Conservation (phyloP, 257 asterid genomes). For the Plantago elongata region DNA sequence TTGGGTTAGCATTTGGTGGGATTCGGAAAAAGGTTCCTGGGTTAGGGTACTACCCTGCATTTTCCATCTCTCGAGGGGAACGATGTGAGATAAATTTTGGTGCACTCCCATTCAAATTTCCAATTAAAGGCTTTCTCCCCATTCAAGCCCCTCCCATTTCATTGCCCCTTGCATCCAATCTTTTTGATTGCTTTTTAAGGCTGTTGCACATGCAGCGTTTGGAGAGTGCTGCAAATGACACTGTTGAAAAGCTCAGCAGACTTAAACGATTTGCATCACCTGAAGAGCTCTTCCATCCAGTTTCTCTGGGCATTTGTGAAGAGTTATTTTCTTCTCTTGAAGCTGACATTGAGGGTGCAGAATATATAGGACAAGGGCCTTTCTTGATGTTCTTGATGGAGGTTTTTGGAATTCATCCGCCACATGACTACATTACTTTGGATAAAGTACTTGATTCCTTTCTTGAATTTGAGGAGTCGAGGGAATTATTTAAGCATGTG, state of each 20-base stretch:
- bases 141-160: slow-evolving; percentile 66
- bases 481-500: slow-evolving; percentile 47
- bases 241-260: slow-evolving; percentile 72
- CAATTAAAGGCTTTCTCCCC: slow-evolving; percentile 72
- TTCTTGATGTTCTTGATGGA: slow-evolving; percentile 70
- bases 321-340: slow-evolving; percentile 51
- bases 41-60: slow-evolving; percentile 90
- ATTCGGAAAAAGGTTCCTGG: slow-evolving; percentile 95
- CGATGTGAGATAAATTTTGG: slow-evolving; percentile 92
- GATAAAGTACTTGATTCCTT: slow-evolving; percentile 74
- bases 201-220: slow-evolving; percentile 58
- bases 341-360: slow-evolving; percentile 47
- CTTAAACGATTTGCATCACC: slow-evolving; percentile 76
- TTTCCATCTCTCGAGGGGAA: slow-evolving; percentile 96
- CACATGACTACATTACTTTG: slow-evolving; percentile 70
- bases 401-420: slow-evolving; percentile 61
- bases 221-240: slow-evolving; percentile 47
- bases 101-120: slow-evolving; percentile 71
- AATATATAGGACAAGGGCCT: slow-evolving; percentile 69
- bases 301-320: slow-evolving; percentile 62
- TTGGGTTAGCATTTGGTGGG: slow-evolving; percentile 85
- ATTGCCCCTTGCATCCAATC: slow-evolving; percentile 37
- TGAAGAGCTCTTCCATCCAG: slow-evolving; percentile 62
- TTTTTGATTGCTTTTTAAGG: slow-evolving; percentile 69
- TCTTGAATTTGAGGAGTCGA: slow-evolving; percentile 59